phyloP scores from a whole-genome alignment of 2,329 filamentous ascomycete genomes.

The Ceratocystis papillata region DNA sequence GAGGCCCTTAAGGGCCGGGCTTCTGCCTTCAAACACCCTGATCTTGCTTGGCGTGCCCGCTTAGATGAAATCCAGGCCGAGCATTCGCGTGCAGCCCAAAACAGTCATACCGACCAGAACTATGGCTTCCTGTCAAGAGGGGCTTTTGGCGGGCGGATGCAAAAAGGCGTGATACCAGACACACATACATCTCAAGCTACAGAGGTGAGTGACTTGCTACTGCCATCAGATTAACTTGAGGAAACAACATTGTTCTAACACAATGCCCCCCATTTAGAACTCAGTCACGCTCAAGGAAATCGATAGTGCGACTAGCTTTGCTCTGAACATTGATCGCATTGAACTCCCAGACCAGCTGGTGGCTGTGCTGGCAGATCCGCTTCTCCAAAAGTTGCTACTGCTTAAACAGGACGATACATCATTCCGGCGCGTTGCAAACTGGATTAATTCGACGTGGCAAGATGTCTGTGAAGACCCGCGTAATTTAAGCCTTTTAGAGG shows the following conservation, averaged over 20 bases:
- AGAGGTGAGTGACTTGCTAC: conserved; percentile 39
- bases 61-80: conserved; percentile 56
- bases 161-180: conserved; percentile 43
- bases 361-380: conserved; percentile 61
- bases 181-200: conserved; percentile 65
- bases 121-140: conserved; percentile 32
- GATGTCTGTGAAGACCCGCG: conserved; percentile 45
- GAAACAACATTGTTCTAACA: not conserved
- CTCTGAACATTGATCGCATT: conserved; percentile 63
- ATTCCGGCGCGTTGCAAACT: conserved; percentile 45
- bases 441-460: conserved; percentile 47
- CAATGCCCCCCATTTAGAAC: conserved; percentile 32
- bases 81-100: conserved; percentile 37
- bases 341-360: conserved; percentile 74
- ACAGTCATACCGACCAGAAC: conserved; percentile 32
- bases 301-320: conserved; percentile 57
- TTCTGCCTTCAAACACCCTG: conserved; percentile 59
- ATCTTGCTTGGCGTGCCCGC: conserved; percentile 60
- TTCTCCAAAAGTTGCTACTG: conserved; percentile 68
- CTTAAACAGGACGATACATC: conserved; percentile 47
- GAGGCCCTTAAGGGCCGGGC: conserved; percentile 52
- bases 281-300: conserved; percentile 67
- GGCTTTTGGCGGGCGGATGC: conserved; percentile 44
- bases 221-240: not conserved
- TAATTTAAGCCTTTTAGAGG: conserved; percentile 40